These are phyloP conservation scores for Falciphora oryzae DNA, from an alignment of 2,329 filamentous ascomycete species.

Conservation along the genomic window DNA sequence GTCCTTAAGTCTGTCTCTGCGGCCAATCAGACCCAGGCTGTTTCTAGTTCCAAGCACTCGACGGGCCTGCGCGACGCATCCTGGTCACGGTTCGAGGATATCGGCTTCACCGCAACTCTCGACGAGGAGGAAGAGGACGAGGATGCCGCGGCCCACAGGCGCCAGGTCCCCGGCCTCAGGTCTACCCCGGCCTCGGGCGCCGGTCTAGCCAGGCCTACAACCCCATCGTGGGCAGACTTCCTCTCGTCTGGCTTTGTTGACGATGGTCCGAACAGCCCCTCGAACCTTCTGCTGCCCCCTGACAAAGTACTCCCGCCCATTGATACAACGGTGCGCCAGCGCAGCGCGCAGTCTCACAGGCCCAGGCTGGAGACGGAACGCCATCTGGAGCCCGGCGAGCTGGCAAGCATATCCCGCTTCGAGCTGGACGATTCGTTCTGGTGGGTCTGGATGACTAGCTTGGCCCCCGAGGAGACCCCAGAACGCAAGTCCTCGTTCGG, in stretches of 20 bases:
- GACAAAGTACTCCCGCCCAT: slow-evolving; percentile 90
- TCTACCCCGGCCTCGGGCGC: slow-evolving; percentile 59
- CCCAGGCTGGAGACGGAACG: slow-evolving; percentile 63
- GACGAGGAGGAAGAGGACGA: slow-evolving; percentile 67
- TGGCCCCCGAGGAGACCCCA: slow-evolving; percentile 82
- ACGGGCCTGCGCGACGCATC: slow-evolving; percentile 77
- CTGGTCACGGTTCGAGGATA: slow-evolving; percentile 94
- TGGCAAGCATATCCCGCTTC: slow-evolving; percentile 83
- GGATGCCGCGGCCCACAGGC: slow-evolving; percentile 35
- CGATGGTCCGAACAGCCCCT: slow-evolving; percentile 54
- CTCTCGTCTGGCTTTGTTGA: slow-evolving; percentile 89
- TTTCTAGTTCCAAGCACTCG: slow-evolving; percentile 63
- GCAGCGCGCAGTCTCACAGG: slow-evolving; percentile 80
- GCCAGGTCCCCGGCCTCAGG: slow-evolving; percentile 46
- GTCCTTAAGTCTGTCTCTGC: slow-evolving; percentile 85
- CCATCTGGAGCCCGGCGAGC: slow-evolving; percentile 79
- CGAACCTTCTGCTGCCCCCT: slow-evolving; percentile 75
- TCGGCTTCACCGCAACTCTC: slow-evolving; percentile 76
- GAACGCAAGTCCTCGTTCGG: slow-evolving; percentile 90
- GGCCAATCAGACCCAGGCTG: slow-evolving; percentile 72
- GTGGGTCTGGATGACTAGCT: slow-evolving; percentile 99
- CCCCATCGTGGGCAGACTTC: slow-evolving; percentile 97
- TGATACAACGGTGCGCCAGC: slow-evolving; percentile 62
- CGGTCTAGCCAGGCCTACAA: slow-evolving; percentile 75
- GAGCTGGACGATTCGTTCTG: slow-evolving; percentile 94